Conservation (phyloP, 306 rosid genomes). For the Trifolium dubium region DNA sequence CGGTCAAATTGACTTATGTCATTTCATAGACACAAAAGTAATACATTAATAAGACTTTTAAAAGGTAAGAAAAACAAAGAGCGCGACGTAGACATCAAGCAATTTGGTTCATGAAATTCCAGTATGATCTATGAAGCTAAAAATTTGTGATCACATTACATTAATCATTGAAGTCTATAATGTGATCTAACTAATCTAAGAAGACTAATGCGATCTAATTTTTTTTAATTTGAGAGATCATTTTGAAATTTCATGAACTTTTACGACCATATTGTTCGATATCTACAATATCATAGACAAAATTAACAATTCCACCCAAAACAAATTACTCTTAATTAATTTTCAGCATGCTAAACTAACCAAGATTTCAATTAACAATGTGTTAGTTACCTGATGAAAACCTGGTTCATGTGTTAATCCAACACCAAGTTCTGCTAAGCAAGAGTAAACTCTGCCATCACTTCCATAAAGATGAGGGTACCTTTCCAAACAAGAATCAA, state of each 20-base stretch:
- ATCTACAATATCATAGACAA: not conserved
- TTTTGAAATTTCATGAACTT: too few species aligned
- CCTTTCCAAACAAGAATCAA: slow-evolving; percentile 79
- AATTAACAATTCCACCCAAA: not conserved
- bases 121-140: not conserved
- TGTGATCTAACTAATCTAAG: not conserved
- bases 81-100: not conserved
- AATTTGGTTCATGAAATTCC: too few species aligned
- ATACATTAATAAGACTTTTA: not conserved
- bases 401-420: slow-evolving; percentile 84
- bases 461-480: slow-evolving; percentile 93
- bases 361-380: not conserved
- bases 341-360: slow-evolving; percentile 12
- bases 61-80: not conserved
- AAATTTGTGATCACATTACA: not conserved
- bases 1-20: slow-evolving; percentile 66
- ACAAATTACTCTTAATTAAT: not conserved
- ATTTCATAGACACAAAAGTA: slow-evolving; percentile 30
- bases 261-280: not conserved
- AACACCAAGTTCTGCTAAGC: slow-evolving; percentile 89
- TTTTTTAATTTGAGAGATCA: too few species aligned
- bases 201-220: not conserved
- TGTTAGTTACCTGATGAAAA: slow-evolving; percentile 73
- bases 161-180: not conserved
- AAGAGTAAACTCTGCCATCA: slow-evolving; percentile 74